A percentile compares a stretch with the other conserved stretches of the same genome.
phyloP scores from a whole-genome alignment of 2,329 filamentous ascomycete species.

The Helicocarpus griseus region DNA sequence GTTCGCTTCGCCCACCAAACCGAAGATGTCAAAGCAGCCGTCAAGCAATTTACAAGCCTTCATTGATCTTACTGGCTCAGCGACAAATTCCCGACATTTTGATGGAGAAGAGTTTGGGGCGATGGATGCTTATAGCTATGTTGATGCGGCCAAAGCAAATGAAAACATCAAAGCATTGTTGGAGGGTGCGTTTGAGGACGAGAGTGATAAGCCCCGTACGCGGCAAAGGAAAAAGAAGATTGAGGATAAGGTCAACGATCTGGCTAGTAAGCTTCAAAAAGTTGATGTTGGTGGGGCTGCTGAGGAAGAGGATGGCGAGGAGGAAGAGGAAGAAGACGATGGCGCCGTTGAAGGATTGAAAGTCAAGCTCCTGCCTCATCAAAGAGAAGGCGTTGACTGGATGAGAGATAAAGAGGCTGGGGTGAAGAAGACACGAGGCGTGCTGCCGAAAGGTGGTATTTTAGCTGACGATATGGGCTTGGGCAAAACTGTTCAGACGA shows the following conservation, averaged over 20 bases:
- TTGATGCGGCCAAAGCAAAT: constrained; percentile 40
- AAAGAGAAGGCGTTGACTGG: constrained; percentile 89
- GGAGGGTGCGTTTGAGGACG: constrained; percentile 43
- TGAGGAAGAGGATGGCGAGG: constrained; percentile 32
- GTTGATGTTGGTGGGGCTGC: neutral
- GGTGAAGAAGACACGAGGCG: constrained; percentile 65
- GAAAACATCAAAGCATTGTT: constrained; percentile 43
- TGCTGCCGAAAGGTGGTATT: constrained; percentile 82
- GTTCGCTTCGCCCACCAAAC: constrained; percentile 40
- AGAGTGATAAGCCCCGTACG: constrained; percentile 34
- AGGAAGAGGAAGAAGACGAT: constrained; percentile 48
- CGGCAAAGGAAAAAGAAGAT: constrained; percentile 31
- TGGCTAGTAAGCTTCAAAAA: constrained; percentile 31
- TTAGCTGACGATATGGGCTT: constrained; percentile 93
- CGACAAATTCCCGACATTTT: constrained; percentile 40
- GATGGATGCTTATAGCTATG: constrained; percentile 43
- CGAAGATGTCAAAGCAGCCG: constrained; percentile 31
- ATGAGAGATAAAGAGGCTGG: constrained; percentile 90
- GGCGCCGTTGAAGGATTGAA: constrained; percentile 68
- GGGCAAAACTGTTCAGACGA: constrained; percentile 91
- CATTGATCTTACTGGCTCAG: constrained; percentile 43
- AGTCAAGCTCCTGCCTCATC: constrained; percentile 83
- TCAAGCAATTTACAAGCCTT: constrained; percentile 37
- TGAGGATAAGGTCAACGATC: constrained; percentile 30
- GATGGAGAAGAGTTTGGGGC: constrained; percentile 43